Conservation (phyloP, 2,329 filamentous ascomycete species). For the Ophiosphaerella narmari region DNA sequence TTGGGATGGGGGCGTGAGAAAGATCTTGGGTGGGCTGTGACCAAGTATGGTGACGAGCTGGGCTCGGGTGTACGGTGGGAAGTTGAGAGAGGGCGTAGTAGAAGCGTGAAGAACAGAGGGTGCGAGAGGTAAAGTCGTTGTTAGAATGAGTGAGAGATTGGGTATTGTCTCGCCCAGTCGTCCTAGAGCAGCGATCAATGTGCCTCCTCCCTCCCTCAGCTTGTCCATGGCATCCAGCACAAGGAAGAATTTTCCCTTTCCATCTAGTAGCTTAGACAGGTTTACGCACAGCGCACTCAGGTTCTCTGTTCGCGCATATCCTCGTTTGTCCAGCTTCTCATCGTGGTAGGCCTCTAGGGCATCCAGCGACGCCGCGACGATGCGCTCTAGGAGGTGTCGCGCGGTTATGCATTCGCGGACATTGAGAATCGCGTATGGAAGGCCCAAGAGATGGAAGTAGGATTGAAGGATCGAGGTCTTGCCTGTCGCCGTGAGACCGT, state of each 20-base stretch:
- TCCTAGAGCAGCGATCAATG: slow-evolving; percentile 78
- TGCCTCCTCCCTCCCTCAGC: slow-evolving; percentile 78
- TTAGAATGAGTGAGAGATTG: slow-evolving; percentile 74
- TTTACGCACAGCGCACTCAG: slow-evolving; percentile 76
- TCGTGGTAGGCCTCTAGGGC: slow-evolving; percentile 49
- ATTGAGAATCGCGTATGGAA: slow-evolving; percentile 66
- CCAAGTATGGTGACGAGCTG: slow-evolving; percentile 80
- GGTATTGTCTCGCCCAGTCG: slow-evolving; percentile 82
- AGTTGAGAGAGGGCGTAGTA: slow-evolving; percentile 76
- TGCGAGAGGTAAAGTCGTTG: slow-evolving; percentile 73
- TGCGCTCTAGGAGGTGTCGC: slow-evolving; percentile 76
- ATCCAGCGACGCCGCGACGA: slow-evolving; percentile 58
- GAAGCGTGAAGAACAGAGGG: slow-evolving; percentile 68
- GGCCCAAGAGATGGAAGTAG: slow-evolving; percentile 59
- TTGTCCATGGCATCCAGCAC: slow-evolving; percentile 88
- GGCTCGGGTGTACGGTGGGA: slow-evolving; percentile 79
- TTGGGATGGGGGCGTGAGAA: slow-evolving; percentile 39
- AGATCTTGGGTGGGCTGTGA: slow-evolving; percentile 53
- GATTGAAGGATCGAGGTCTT: slow-evolving; percentile 74
- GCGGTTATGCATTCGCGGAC: slow-evolving; percentile 78
- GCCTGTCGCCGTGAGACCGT: slow-evolving; percentile 85
- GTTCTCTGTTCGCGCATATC: slow-evolving; percentile 74
- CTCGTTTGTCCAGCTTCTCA: slow-evolving; percentile 44
- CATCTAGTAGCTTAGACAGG: slow-evolving; percentile 66
- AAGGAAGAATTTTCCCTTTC: slow-evolving; percentile 69